Conservation (phyloP, 257 asterid species). For the Penstemon barbatus region DNA sequence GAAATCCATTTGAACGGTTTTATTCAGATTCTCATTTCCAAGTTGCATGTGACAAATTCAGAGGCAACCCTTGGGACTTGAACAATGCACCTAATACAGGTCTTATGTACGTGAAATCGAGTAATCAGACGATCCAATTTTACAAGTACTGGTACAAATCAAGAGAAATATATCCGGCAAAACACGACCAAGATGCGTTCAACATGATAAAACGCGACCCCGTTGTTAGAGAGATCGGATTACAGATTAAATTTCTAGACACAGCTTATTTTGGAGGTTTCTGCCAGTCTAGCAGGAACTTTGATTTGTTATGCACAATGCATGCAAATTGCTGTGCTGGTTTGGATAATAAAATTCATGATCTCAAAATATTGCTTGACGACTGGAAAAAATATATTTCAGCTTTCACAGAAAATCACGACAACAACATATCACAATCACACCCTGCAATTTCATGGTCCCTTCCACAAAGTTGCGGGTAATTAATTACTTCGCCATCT, state of each 20-base stretch:
- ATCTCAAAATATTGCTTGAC: conserved; percentile 43
- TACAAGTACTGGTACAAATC: conserved; percentile 56
- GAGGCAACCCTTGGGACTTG: conserved; percentile 28
- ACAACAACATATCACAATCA: no score
- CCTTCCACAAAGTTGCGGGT: no score
- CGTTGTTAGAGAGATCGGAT: conserved; percentile 36
- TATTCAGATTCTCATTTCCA: conserved; percentile 46
- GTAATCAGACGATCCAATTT: conserved; percentile 40
- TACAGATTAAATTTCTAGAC: conserved; percentile 46
- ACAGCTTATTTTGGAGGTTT: conserved; percentile 57
- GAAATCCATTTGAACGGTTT: conserved; percentile 51
- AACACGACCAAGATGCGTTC: conserved; percentile 58
- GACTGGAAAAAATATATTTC: conserved; percentile 50
- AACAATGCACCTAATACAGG: conserved; percentile 55
- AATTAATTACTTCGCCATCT: no score
- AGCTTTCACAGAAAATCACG: no score
- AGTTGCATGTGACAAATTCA: conserved; percentile 45
- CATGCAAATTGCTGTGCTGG: conserved; percentile 73
- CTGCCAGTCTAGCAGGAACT: conserved; percentile 53
- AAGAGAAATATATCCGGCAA: conserved; percentile 31
- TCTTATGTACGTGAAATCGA: conserved; percentile 45
- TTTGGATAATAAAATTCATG: conserved; percentile 55
- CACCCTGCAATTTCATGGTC: no score
- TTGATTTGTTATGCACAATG: conserved; percentile 54
- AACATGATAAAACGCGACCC: conserved; percentile 43